These are phyloP conservation scores for Vaccinium darrowii DNA, from an alignment of 148 eudicot species.

Conservation along the genomic window DNA sequence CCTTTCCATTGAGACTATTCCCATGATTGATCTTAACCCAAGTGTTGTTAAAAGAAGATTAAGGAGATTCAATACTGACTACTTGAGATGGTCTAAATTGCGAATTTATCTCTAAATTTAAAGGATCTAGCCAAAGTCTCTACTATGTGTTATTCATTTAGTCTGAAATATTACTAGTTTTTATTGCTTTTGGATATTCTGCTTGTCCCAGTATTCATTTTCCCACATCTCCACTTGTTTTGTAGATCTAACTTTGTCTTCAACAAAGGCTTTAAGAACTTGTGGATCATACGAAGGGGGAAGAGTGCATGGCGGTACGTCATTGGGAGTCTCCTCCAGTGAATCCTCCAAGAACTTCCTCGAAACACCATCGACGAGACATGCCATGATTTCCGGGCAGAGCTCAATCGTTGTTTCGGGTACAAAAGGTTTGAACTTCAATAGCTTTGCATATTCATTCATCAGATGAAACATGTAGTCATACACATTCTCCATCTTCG, in stretches of 20 bases:
- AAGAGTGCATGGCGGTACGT: constrained; percentile 38
- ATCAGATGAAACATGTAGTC: constrained; percentile 61
- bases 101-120: too few relatives aligned
- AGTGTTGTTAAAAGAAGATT: too few relatives aligned
- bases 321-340: constrained; percentile 35
- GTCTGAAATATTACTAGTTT: neutral
- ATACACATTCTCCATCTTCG: constrained; percentile 50
- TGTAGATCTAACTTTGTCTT: constrained; percentile 30
- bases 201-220: constrained; percentile 37
- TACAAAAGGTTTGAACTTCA: constrained; percentile 43
- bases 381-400: constrained; percentile 50
- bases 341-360: constrained; percentile 43
- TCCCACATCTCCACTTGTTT: constrained; percentile 58
- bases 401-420: constrained; percentile 42
- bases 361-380: constrained; percentile 28
- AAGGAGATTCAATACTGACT: too few relatives aligned
- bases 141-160: too few relatives aligned
- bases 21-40: too few relatives aligned
- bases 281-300: constrained; percentile 47
- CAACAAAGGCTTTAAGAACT: constrained; percentile 24
- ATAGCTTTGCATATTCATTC: constrained; percentile 48
- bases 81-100: too few relatives aligned
- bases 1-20: too few relatives aligned
- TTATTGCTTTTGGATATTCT: constrained; percentile 1
- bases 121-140: too few relatives aligned